Evolutionary conservation across 192 early-diverging fungal species (phyloP).

Genomic region (Diversispora eburnea): DNA sequence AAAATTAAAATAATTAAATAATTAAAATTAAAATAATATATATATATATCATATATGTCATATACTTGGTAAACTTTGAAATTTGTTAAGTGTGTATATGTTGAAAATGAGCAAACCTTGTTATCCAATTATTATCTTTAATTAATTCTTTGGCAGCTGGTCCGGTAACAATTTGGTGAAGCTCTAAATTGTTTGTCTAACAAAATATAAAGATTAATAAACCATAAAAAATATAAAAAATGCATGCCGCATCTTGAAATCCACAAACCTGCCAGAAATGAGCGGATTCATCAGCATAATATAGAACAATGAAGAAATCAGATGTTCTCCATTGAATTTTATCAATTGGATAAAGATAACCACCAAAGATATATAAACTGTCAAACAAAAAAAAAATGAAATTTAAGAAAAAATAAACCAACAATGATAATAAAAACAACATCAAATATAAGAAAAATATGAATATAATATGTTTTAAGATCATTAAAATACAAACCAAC

Average conservation of each 20-base stretch:
- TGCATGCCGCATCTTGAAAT: neutral
- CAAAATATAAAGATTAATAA: neutral
- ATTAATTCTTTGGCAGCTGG: constrained; percentile 54
- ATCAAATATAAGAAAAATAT: no score
- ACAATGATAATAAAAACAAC: no score
- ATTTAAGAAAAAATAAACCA: neutral
- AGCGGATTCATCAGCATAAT: constrained; percentile 57
- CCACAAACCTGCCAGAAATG: constrained; percentile 74
- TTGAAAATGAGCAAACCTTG: constrained; percentile 36
- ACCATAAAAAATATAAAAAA: neutral
- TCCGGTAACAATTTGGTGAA: constrained; percentile 63
- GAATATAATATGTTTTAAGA: no score
- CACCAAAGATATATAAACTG: constrained; percentile 61
- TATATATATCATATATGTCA: no score
- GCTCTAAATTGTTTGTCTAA: constrained; percentile 20
- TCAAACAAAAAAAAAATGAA: neutral
- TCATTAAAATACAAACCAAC: constrained; percentile 42
- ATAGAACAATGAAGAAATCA: constrained; percentile 66
- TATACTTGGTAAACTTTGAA: no score
- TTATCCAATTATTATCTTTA: constrained; percentile 48
- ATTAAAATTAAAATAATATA: no score
- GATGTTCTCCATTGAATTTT: constrained; percentile 63
- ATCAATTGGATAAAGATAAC: constrained; percentile 50
- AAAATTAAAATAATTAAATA: no score
- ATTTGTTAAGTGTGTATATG: no score